These are phyloP conservation scores for Neophaeococcomyces aloes DNA, from an alignment of 2,329 filamentous ascomycete genomes.

Conservation along the genomic window DNA sequence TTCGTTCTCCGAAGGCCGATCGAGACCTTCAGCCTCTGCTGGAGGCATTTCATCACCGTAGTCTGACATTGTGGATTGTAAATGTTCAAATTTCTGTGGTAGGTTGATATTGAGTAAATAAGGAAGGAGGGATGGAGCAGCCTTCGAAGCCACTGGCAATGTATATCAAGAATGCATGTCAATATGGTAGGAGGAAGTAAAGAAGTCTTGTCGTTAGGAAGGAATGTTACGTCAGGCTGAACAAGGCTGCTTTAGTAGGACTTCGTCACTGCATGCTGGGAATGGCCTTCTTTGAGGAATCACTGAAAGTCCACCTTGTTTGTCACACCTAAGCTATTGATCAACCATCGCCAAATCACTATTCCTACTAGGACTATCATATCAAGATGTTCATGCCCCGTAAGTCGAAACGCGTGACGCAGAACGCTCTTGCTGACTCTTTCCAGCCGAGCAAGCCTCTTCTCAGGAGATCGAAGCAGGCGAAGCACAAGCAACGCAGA, in stretches of 20 bases:
- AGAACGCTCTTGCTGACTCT: background rate
- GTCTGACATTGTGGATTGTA: slow-evolving; percentile 9
- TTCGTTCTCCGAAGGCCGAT: slow-evolving; percentile 28
- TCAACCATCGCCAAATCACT: no score
- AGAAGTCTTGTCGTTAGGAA: no score
- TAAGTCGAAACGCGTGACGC: background rate
- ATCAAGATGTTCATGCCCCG: slow-evolving; percentile 5
- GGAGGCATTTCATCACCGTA: slow-evolving; percentile 16
- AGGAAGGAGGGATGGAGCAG: no score
- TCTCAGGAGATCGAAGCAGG: slow-evolving; percentile 43
- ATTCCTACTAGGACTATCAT: background rate
- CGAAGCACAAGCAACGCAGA: slow-evolving; percentile 39
- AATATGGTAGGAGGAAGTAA: no score
- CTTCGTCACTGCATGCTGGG: no score
- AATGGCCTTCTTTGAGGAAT: no score
- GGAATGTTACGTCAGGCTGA: no score
- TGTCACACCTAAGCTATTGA: no score
- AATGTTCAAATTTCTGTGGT: background rate
- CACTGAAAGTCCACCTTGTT: no score
- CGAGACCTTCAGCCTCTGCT: slow-evolving; percentile 31
- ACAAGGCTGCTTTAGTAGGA: no score
- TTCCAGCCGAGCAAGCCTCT: slow-evolving; percentile 32
- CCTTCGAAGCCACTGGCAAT: no score
- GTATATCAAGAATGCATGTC: no score
- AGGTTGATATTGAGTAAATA: background rate